phyloP scores from a whole-genome alignment of 2,329 filamentous ascomycete species.

The Sporothrix pseudoabietina region DNA sequence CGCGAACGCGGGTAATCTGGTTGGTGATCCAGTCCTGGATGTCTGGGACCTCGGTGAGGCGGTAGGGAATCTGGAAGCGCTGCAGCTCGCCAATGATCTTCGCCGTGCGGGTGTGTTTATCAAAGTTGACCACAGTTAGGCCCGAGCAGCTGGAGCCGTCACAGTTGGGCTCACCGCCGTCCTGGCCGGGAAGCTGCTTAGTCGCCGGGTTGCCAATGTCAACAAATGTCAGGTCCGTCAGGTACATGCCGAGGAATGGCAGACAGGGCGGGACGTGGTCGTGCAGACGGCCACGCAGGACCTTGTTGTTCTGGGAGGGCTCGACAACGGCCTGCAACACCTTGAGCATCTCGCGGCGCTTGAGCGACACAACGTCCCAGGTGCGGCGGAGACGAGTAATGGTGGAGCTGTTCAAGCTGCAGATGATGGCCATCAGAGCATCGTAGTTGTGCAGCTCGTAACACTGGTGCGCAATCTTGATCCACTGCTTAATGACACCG shows the following conservation, averaged over 20 bases:
- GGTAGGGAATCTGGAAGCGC: conserved; percentile 92
- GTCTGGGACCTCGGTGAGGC: conserved; percentile 78
- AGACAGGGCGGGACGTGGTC: conserved; percentile 89
- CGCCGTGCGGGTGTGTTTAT: conserved; percentile 92
- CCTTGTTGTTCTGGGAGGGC: conserved; percentile 86
- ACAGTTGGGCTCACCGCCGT: conserved; percentile 42
- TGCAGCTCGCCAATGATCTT: conserved; percentile 96
- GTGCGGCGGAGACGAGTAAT: conserved; percentile 86
- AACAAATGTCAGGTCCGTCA: conserved; percentile 93
- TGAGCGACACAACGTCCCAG: conserved; percentile 85
- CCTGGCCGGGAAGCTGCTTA: conserved; percentile 66
- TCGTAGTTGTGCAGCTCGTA: conserved; percentile 94
- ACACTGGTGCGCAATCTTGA: conserved; percentile 87
- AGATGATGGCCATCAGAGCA: conserved; percentile 94
- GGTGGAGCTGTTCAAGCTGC: conserved; percentile 87
- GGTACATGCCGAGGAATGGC: conserved; percentile 92
- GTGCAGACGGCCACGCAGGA: conserved; percentile 78
- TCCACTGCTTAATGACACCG: conserved; percentile 92
- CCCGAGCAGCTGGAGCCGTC: conserved; percentile 58
- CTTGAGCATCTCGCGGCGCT: conserved; percentile 78
- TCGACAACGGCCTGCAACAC: conserved; percentile 83
- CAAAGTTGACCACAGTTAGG: conserved; percentile 90
- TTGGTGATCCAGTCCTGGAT: conserved; percentile 90
- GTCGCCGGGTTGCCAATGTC: conserved; percentile 90
- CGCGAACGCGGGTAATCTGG: conserved; percentile 76